Base-by-base conservation (phyloP, 441 rosid genomes). In the Pelargonium citronellum region DNA sequence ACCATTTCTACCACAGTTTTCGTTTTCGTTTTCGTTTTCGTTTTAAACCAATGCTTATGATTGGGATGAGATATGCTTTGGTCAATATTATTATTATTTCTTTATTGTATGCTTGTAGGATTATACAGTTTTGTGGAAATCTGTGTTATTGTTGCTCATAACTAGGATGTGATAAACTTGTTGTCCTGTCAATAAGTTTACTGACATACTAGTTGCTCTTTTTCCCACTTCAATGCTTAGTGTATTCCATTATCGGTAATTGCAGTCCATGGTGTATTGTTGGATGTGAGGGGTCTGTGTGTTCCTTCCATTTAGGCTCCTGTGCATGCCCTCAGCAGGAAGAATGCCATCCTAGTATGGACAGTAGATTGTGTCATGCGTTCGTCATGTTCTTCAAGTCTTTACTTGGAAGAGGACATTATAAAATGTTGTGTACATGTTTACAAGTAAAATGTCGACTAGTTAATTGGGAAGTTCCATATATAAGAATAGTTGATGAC, bases 401-500 rank as follows among this genome's bases (percentile, higher is more conserved):
- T 57, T 57, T 57, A 24, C 20, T 17, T 16, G 22, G 61, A 57
- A 7, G 62, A 57, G 22, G 47, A 43, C 47, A 53, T 17, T 53
- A 15, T 57, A 57, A 57, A 57, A 15, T 1, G 2, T 19, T 57
- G 22, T 57, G 19, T 20, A 1, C 20, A 57, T 57, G 22, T 57
- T 57, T 16, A 53, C 60, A 53, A 57, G 62, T 57, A 57, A 57
- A 57, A 5, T 57, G 22, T 57, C 20, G 55, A 57, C 12, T 57
- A 57, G 62, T 20, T 17, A 57, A 17, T 57, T 57, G 12, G 17
- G 62, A 57, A 16, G 62, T 57, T 57, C 27, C 22, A 17, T 57
- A 17, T 17, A 7, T 7, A 57, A 9, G 62, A 16, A 57, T 57
- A 1, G 62, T 57, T 17, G 10, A 15, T 17, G 20, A 57, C 62